Conservation (phyloP, 495 filamentous ascomycete species). For the Penicillium manginii region DNA sequence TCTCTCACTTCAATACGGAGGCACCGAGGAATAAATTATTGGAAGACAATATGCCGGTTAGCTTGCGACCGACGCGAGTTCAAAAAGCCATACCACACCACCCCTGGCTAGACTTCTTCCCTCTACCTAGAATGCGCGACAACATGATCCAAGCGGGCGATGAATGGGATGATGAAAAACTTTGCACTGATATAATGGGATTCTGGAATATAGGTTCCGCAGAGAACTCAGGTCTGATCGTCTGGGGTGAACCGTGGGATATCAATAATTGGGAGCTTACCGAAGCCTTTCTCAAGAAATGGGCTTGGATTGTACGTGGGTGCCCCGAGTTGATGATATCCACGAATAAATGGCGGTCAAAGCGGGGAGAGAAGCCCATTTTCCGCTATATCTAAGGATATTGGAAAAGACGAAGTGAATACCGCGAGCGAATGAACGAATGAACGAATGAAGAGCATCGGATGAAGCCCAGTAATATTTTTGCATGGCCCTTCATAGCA, state of each 20-base stretch:
- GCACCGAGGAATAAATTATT: slow-evolving; percentile 7
- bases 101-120: slow-evolving; percentile 61
- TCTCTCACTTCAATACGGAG: slow-evolving; percentile 35
- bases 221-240: slow-evolving; percentile 43
- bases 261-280: slow-evolving; percentile 54
- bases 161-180: slow-evolving; percentile 46
- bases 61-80: slow-evolving; percentile 50
- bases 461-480: too few species aligned
- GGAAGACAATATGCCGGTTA: slow-evolving; percentile 33
- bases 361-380: slow-evolving; percentile 52
- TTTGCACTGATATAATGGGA: slow-evolving; percentile 51
- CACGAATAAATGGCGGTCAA: slow-evolving; percentile 54
- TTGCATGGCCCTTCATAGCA: too few species aligned
- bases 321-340: slow-evolving; percentile 50
- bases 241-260: slow-evolving; percentile 57
- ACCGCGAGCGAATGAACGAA: not conserved
- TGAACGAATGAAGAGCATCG: not conserved
- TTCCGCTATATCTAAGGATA: slow-evolving; percentile 41
- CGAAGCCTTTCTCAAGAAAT: slow-evolving; percentile 52
- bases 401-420: not conserved
- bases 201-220: slow-evolving; percentile 41
- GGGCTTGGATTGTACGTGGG: slow-evolving; percentile 54
- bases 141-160: slow-evolving; percentile 49
- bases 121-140: slow-evolving; percentile 52
- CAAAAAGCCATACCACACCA: slow-evolving; percentile 49